Conservation (phyloP, 371 early-diverging fungal genomes). For the Mucor plumbeus region DNA sequence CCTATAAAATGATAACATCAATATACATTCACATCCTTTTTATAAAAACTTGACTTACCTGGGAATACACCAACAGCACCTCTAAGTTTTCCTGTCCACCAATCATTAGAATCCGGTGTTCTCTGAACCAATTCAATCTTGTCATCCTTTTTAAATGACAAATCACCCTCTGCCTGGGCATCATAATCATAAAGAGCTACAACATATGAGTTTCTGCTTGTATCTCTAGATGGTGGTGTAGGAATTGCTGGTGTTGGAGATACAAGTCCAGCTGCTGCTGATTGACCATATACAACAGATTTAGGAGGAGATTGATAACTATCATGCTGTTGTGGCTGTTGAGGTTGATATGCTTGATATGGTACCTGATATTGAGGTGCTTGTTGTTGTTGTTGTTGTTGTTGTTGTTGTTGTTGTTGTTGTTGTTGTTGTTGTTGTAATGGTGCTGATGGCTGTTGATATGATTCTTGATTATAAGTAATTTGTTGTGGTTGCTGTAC, state of each 20-base stretch:
- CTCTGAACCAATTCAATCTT: slow-evolving; percentile 67
- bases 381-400: slow-evolving; percentile 10
- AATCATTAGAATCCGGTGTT: slow-evolving; percentile 64
- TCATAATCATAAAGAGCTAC: slow-evolving; percentile 76
- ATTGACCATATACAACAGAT: neutral
- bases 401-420: too few species aligned
- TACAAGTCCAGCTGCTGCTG: neutral
- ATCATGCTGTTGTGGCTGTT: slow-evolving; percentile 14
- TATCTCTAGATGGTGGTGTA: slow-evolving; percentile 10
- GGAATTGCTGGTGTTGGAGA: slow-evolving; percentile 6
- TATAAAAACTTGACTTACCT: slow-evolving; percentile 41
- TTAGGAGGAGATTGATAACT: neutral
- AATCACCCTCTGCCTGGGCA: slow-evolving; percentile 73
- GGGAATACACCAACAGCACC: slow-evolving; percentile 73
- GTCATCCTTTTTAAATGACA: slow-evolving; percentile 71
- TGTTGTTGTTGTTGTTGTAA: neutral
- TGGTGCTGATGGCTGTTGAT: slow-evolving; percentile 2
- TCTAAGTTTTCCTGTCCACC: slow-evolving; percentile 78
- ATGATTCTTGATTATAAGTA: slow-evolving; percentile 1
- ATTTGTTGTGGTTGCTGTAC: slow-evolving; percentile 20
- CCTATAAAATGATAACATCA: slow-evolving; percentile 10
- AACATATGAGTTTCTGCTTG: slow-evolving; percentile 20
- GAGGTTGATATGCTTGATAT: neutral
- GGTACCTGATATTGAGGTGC: neutral
- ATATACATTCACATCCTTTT: neutral